Evolutionary conservation across 345 rosid genomes (phyloP).

Genomic region (Populus deltoides): DNA sequence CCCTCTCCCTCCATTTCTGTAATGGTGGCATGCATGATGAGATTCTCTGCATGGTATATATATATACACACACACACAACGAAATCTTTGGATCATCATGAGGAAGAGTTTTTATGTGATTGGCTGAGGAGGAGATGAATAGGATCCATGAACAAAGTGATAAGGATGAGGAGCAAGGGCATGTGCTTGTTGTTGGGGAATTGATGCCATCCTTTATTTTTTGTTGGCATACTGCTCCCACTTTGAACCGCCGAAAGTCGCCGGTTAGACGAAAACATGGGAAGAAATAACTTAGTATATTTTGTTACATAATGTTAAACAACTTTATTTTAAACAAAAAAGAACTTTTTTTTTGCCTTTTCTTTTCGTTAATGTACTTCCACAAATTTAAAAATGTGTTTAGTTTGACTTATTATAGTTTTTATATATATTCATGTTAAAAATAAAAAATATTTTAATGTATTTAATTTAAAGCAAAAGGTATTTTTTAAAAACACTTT

Average conservation of each 20-base stretch:
- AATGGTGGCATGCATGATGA: slow-evolving; percentile 3
- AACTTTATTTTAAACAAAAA: no score
- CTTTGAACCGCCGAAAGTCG: not conserved
- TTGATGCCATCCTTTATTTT: not conserved
- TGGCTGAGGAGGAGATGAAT: slow-evolving; percentile 24
- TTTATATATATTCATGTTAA: no score
- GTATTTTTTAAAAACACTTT: no score
- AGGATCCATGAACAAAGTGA: slow-evolving; percentile 31
- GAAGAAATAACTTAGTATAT: not conserved
- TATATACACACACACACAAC: no score
- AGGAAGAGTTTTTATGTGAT: not conserved
- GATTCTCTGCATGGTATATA: slow-evolving; percentile 12
- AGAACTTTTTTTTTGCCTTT: no score
- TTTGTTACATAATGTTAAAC: no score
- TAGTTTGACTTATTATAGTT: no score
- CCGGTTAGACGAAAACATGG: not conserved
- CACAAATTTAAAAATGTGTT: no score
- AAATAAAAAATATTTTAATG: no score
- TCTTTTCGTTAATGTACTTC: no score
- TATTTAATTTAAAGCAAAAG: no score
- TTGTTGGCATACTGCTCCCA: not conserved
- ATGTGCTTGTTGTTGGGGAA: slow-evolving; percentile 25
- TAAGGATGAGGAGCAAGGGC: slow-evolving; percentile 19
- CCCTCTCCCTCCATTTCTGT: slow-evolving; percentile 1
- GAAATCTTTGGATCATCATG: not conserved